These are phyloP conservation scores for Xylariaceae sp. DNA, from an alignment of 2,329 filamentous ascomycete species.

Conservation along the genomic window DNA sequence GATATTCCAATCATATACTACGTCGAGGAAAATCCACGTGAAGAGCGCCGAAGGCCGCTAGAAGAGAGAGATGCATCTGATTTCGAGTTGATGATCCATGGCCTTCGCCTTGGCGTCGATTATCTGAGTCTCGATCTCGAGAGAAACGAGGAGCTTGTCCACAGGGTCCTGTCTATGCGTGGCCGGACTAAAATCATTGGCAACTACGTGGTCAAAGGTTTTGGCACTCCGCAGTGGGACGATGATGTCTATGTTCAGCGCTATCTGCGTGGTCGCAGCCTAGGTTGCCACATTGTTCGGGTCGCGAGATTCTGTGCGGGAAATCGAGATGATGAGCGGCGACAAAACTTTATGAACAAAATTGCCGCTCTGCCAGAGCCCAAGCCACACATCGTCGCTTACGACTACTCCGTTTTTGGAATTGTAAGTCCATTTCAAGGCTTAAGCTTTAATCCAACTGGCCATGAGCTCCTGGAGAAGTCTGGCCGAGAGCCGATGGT, in stretches of 20 bases:
- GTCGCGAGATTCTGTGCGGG: slow-evolving; percentile 64
- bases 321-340: slow-evolving; percentile 57
- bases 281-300: slow-evolving; percentile 68
- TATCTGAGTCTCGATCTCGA: slow-evolving; percentile 70
- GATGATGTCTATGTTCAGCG: slow-evolving; percentile 58
- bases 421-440: slow-evolving; percentile 49
- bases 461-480: slow-evolving; percentile 52
- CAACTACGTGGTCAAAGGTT: slow-evolving; percentile 56
- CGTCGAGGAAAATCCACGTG: slow-evolving; percentile 58
- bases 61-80: slow-evolving; percentile 55
- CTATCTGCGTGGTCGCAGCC: slow-evolving; percentile 59
- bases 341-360: slow-evolving; percentile 58
- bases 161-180: slow-evolving; percentile 56
- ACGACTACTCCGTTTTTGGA: slow-evolving; percentile 54
- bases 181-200: slow-evolving; percentile 68
- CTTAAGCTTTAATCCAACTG: slow-evolving; percentile 61
- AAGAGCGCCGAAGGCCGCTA: slow-evolving; percentile 47
- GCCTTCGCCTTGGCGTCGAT: slow-evolving; percentile 69
- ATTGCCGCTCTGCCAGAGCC: slow-evolving; percentile 54
- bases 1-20: slow-evolving; percentile 64
- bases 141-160: slow-evolving; percentile 56
- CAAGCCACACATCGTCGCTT: slow-evolving; percentile 57
- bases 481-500: slow-evolving; percentile 50
- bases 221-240: slow-evolving; percentile 61
- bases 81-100: slow-evolving; percentile 65